A percentile compares a stretch with the other conserved stretches of the same genome.
These are phyloP conservation scores for Arthrobotrys sphaeroides DNA, from an alignment of 2,329 filamentous ascomycete species.

Conservation along the genomic window DNA sequence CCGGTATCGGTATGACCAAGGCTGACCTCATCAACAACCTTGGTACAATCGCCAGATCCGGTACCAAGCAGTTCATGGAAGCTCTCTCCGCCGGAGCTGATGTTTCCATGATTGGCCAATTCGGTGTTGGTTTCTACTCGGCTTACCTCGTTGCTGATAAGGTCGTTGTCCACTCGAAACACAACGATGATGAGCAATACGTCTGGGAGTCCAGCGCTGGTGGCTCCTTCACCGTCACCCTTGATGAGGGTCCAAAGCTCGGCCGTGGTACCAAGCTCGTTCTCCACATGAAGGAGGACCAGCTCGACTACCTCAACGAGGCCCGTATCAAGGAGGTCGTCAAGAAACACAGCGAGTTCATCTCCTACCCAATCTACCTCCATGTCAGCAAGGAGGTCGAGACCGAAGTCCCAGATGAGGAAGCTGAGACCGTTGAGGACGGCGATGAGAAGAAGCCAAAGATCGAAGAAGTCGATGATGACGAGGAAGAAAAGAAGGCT, in stretches of 20 bases:
- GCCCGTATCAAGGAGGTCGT: constrained; percentile 99
- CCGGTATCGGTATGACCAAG: constrained; percentile 99
- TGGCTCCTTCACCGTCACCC: constrained; percentile 92
- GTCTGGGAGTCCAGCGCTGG: constrained; percentile 98
- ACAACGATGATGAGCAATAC: constrained; percentile 99
- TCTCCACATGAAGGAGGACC: constrained; percentile 99
- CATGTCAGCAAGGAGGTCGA: constrained; percentile 99
- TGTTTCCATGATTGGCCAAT: constrained; percentile 99
- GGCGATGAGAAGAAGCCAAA: constrained; percentile 94
- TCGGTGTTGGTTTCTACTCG: constrained; percentile 99
- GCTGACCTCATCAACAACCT: constrained; percentile 99
- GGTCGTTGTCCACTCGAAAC: constrained; percentile 94
- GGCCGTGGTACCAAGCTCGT: constrained; percentile 98
- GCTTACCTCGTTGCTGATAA: constrained; percentile 98
- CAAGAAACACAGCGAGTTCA: constrained; percentile 99
- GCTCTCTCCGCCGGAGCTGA: constrained; percentile 97
- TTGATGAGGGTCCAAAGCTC: constrained; percentile 88
- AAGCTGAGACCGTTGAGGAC: constrained; percentile 76
- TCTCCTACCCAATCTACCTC: constrained; percentile 99
- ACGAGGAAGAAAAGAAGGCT: constrained; percentile 85
- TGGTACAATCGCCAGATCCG: constrained; percentile 97
- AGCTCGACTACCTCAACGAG: constrained; percentile 98
- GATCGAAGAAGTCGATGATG: constrained; percentile 88
- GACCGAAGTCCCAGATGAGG: constrained; percentile 97
- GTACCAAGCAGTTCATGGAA: constrained; percentile 99